Evolutionary conservation across 2,329 filamentous ascomycete genomes (phyloP).

Genomic region (Sclerotinia trifoliorum): DNA sequence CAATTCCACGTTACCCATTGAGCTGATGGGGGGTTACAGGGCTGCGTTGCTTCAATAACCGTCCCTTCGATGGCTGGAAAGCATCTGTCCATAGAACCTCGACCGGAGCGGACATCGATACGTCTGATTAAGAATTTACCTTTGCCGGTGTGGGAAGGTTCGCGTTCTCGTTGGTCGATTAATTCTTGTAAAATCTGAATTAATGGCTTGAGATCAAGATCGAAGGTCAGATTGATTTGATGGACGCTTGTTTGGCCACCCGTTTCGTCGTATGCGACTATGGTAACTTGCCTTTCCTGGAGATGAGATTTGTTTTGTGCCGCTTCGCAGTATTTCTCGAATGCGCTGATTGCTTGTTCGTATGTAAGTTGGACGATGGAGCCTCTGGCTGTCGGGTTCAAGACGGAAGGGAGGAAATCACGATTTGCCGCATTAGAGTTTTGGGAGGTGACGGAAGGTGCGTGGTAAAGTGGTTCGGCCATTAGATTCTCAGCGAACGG

Average conservation of each 20-base stretch:
- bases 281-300: background rate
- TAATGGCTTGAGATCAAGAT: background rate
- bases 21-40: background rate
- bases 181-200: constrained; percentile 4
- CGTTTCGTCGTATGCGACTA: constrained; percentile 18
- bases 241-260: constrained; percentile 14
- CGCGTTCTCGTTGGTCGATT: constrained; percentile 8
- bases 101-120: constrained; percentile 14
- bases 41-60: background rate
- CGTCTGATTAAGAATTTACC: constrained; percentile 7
- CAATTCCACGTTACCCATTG: constrained; percentile 21
- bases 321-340: background rate
- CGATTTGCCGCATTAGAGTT: background rate
- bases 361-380: background rate
- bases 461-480: background rate
- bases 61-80: constrained; percentile 18
- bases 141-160: background rate
- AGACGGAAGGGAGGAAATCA: background rate
- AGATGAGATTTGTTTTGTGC: background rate
- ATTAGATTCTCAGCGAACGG: background rate
- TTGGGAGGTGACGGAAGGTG: background rate
- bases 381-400: background rate
- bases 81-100: background rate
- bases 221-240: background rate
- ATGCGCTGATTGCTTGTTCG: background rate